phyloP scores from a whole-genome alignment of 2,329 filamentous ascomycete genomes.

The Scorias spongiosa region DNA sequence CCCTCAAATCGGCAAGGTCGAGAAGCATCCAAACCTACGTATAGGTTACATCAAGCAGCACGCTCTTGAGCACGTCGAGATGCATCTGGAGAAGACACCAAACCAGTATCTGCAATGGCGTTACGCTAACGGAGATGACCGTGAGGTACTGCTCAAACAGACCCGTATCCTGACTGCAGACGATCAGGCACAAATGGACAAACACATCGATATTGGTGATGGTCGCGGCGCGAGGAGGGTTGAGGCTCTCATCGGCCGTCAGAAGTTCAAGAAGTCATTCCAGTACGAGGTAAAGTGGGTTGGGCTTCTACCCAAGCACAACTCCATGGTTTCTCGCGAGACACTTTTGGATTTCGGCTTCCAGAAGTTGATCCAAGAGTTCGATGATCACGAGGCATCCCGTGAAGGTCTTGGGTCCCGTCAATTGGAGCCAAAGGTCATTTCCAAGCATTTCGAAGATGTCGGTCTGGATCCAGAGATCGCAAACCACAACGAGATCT shows the following conservation, averaged over 20 bases:
- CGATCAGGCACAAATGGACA: conserved; percentile 85
- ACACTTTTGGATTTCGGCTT: conserved; percentile 77
- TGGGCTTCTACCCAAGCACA: conserved; percentile 76
- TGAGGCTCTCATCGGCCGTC: conserved; percentile 82
- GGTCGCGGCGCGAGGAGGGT: conserved; percentile 64
- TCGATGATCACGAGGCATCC: conserved; percentile 97
- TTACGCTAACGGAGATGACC: conserved; percentile 91
- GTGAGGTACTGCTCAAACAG: conserved; percentile 94
- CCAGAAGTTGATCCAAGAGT: conserved; percentile 88
- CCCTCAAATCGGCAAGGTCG: conserved; percentile 69
- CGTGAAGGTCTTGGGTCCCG: conserved; percentile 95
- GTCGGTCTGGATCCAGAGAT: conserved; percentile 93
- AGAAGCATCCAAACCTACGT: conserved; percentile 96
- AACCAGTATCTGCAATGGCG: conserved; percentile 99
- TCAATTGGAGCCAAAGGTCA: conserved; percentile 79
- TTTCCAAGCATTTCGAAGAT: conserved; percentile 96
- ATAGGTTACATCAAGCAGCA: conserved; percentile 99
- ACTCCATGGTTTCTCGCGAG: conserved; percentile 84
- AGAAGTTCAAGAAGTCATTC: conserved; percentile 98
- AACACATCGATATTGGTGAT: conserved; percentile 68
- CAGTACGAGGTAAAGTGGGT: conserved; percentile 98
- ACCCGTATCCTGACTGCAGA: conserved; percentile 75
- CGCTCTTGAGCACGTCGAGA: conserved; percentile 95
- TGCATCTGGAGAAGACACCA: conserved; percentile 98
- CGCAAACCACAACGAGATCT: conserved; percentile 97